Conservation (phyloP, 2,329 filamentous ascomycete genomes). For the Emergomyces orientalis region DNA sequence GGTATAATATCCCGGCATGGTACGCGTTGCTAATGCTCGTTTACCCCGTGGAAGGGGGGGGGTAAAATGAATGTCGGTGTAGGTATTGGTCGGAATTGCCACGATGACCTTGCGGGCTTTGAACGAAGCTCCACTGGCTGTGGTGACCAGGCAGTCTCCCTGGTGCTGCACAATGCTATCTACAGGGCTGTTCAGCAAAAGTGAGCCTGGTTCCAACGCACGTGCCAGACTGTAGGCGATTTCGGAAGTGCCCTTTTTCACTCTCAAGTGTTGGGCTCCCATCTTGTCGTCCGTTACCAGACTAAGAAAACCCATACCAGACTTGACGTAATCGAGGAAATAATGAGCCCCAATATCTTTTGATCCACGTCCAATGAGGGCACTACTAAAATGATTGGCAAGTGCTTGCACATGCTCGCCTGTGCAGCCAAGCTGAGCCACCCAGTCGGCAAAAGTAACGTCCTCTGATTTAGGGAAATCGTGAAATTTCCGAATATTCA, state of each 20-base stretch:
- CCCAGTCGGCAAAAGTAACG: background rate
- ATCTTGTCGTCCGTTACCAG: background rate
- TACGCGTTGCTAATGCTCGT: conserved; percentile 20
- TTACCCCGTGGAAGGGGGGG: conserved; percentile 32
- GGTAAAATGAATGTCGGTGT: conserved; percentile 38
- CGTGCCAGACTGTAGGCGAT: conserved; percentile 17
- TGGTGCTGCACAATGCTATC: conserved; percentile 8
- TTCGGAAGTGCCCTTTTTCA: background rate
- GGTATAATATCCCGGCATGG: conserved; percentile 29
- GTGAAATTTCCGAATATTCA: background rate
- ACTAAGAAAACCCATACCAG: background rate
- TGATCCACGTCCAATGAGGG: background rate
- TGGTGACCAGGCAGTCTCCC: background rate
- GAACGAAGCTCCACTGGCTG: background rate
- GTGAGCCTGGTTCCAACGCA: conserved; percentile 18
- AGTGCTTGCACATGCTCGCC: background rate
- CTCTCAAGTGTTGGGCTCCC: background rate
- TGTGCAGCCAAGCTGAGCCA: background rate
- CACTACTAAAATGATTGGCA: background rate
- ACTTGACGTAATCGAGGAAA: conserved; percentile 10
- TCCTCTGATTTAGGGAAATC: background rate
- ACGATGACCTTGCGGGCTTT: conserved; percentile 34
- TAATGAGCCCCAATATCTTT: background rate
- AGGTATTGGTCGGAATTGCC: conserved; percentile 43
- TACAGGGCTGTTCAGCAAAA: conserved; percentile 18